Percentiles rank a stretch among this genome's conserved stretches.
phyloP scores from a whole-genome alignment of 1,284 basidiomycete species.

The Boletellus sp. region DNA sequence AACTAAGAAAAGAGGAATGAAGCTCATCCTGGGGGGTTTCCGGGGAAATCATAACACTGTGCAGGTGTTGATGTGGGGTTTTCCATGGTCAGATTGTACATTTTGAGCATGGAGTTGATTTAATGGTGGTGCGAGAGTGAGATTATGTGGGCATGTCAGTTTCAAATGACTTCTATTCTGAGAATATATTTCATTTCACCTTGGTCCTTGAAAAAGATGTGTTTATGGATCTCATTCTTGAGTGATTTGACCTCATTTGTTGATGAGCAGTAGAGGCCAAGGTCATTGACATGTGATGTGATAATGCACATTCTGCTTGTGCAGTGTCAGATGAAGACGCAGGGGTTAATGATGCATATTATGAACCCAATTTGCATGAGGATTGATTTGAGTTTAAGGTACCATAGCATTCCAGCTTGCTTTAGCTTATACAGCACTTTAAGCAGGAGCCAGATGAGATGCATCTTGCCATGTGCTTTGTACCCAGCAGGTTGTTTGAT shows the following conservation, averaged over 20 bases:
- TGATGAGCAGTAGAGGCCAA: background rate
- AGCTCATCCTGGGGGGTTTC: too few relatives aligned
- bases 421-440: background rate
- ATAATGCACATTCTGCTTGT: background rate
- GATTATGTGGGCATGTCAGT: background rate
- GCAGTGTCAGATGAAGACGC: background rate
- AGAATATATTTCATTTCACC: background rate
- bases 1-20: too few relatives aligned
- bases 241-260: background rate
- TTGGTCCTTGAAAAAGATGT: background rate
- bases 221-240: background rate
- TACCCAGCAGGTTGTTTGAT: background rate
- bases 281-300: background rate
- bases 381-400: background rate
- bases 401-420: background rate
- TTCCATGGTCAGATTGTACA: background rate
- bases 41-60: too few relatives aligned
- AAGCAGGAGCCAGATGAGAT: background rate
- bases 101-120: background rate
- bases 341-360: background rate
- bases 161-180: background rate
- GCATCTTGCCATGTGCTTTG: background rate
- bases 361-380: background rate
- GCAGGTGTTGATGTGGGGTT: background rate
- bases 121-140: background rate